phyloP scores from a whole-genome alignment of 2,329 filamentous ascomycete species.

The Alternaria conjuncta region DNA sequence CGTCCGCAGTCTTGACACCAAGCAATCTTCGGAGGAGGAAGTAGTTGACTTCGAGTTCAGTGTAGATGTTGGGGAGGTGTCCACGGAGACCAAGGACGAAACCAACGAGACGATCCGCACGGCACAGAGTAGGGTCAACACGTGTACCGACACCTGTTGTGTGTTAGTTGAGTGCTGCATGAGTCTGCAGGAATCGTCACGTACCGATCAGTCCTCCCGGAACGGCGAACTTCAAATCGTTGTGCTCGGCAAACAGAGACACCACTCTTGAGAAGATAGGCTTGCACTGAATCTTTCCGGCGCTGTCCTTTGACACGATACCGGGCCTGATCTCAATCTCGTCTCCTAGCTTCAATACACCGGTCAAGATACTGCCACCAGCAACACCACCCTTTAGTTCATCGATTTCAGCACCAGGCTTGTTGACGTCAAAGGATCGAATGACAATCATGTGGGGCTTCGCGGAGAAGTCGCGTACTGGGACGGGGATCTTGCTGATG shows the following conservation, averaged over 20 bases:
- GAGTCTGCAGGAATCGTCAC: slow-evolving; percentile 4
- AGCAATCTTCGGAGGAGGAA: slow-evolving; percentile 93
- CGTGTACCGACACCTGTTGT: slow-evolving; percentile 83
- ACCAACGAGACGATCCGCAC: slow-evolving; percentile 97
- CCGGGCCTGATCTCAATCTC: slow-evolving; percentile 99
- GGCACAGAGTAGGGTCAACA: slow-evolving; percentile 96
- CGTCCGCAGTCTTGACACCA: slow-evolving; percentile 96
- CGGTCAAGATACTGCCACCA: slow-evolving; percentile 94
- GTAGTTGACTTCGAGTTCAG: slow-evolving; percentile 96
- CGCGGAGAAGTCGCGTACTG: slow-evolving; percentile 85
- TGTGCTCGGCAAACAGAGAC: slow-evolving; percentile 95
- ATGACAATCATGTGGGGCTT: slow-evolving; percentile 99
- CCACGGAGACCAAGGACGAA: slow-evolving; percentile 97
- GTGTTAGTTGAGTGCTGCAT: slow-evolving; percentile 18
- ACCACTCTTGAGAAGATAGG: slow-evolving; percentile 97
- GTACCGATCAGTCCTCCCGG: slow-evolving; percentile 88
- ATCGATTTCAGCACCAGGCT: slow-evolving; percentile 97
- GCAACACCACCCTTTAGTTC: slow-evolving; percentile 98
- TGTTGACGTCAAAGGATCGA: slow-evolving; percentile 99
- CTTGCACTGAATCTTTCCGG: slow-evolving; percentile 92
- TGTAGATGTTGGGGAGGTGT: slow-evolving; percentile 94
- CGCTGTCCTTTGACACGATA: slow-evolving; percentile 94
- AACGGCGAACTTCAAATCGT: slow-evolving; percentile 97
- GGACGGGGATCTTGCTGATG: slow-evolving; percentile 92
- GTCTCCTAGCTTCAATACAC: slow-evolving; percentile 94